These are phyloP conservation scores for Tilletia caries DNA, from an alignment of 1,284 basidiomycete genomes.

Conservation along the genomic window DNA sequence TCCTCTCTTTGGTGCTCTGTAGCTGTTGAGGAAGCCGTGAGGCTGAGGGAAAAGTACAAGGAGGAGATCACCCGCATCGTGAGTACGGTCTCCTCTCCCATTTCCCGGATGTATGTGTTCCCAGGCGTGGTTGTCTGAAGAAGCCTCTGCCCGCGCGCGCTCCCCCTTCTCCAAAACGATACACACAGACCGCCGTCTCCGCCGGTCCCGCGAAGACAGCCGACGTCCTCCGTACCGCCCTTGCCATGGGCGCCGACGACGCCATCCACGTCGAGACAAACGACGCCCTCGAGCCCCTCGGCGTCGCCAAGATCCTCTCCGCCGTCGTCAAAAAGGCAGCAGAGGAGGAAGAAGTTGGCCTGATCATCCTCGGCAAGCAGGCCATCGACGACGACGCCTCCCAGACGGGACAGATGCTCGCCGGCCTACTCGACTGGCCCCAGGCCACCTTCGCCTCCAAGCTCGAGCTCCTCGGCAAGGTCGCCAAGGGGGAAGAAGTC, in stretches of 20 bases:
- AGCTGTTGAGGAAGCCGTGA: constrained; percentile 94
- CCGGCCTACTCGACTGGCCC: constrained; percentile 84
- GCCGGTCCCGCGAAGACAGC: constrained; percentile 85
- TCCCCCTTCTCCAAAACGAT: no score
- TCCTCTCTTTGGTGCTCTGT: background rate
- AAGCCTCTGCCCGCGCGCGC: no score
- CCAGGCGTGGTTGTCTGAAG: background rate
- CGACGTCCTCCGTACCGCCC: constrained; percentile 89
- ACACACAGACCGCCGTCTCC: constrained; percentile 67
- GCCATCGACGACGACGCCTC: constrained; percentile 95
- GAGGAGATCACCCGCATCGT: constrained; percentile 56
- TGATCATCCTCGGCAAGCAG: constrained; percentile 97
- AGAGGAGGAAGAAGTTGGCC: constrained; percentile 63
- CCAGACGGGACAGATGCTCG: constrained; percentile 97
- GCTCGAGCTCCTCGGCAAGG: constrained; percentile 66
- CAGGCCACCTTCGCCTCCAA: constrained; percentile 95
- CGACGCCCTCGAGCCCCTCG: constrained; percentile 72
- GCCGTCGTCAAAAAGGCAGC: constrained; percentile 66
- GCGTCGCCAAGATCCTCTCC: constrained; percentile 78
- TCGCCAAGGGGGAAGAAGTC: constrained; percentile 65
- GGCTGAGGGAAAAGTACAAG: constrained; percentile 75
- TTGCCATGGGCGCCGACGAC: constrained; percentile 95
- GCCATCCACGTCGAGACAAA: constrained; percentile 79
- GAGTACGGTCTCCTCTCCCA: constrained; percentile 18
- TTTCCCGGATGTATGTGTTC: background rate